A percentile compares a stretch with the other conserved stretches of the same genome.
Conservation (phyloP, 768 basidiomycete genomes). For the Lactarius hengduanensis region DNA sequence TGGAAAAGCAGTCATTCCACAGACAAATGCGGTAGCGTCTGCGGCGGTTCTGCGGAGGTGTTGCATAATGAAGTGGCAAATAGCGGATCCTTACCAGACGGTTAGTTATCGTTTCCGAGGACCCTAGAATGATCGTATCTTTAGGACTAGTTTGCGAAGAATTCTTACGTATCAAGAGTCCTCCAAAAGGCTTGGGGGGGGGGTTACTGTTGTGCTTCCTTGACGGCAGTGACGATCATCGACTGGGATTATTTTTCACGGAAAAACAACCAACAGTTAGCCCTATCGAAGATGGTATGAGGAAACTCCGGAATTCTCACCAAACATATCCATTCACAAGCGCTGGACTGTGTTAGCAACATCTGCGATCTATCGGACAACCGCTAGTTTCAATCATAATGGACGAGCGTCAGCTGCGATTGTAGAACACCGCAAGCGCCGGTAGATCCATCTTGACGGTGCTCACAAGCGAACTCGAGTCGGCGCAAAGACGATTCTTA, state of each 20-base stretch:
- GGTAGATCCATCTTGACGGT: background rate
- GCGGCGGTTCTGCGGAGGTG: background rate
- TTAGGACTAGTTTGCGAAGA: background rate
- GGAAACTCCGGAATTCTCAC: conserved; percentile 14
- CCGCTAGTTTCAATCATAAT: conserved; percentile 5
- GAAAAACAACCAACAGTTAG: conserved; percentile 3
- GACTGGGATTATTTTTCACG: background rate
- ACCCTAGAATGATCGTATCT: background rate
- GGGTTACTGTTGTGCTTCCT: background rate
- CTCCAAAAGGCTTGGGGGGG: conserved; percentile 14
- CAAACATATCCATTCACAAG: conserved; percentile 6
- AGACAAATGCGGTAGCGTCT: background rate
- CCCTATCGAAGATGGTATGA: background rate
- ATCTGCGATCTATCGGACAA: conserved; percentile 17
- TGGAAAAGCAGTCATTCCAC: conserved; percentile 5
- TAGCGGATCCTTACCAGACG: background rate
- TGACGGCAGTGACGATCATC: conserved; percentile 5
- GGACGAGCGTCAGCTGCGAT: background rate
- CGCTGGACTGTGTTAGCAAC: conserved; percentile 16
- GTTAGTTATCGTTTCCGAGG: background rate
- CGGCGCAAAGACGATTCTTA: background rate
- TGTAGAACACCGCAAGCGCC: background rate
- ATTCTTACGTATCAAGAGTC: conserved; percentile 1
- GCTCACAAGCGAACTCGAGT: background rate
- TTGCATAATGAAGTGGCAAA: background rate